phyloP scores from a whole-genome alignment of 352 stramenopile genomes.

The Pythium aquatile region DNA sequence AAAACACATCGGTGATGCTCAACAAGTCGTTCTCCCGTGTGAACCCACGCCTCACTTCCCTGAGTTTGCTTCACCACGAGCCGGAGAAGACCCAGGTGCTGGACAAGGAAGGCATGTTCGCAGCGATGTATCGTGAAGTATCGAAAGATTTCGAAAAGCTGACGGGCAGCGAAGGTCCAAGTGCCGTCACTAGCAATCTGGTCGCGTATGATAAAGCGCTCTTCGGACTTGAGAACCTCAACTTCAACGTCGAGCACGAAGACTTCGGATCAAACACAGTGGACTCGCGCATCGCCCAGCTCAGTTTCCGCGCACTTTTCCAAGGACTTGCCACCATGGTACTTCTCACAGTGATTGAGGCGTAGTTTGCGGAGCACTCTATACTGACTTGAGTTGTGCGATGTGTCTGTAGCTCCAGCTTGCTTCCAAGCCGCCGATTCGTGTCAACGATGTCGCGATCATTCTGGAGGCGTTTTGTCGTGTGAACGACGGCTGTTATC shows the following conservation, averaged over 20 bases:
- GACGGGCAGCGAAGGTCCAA: constrained; percentile 34
- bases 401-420: constrained; percentile 48
- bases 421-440: constrained; percentile 61
- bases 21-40: constrained; percentile 64
- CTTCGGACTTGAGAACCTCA: constrained; percentile 74
- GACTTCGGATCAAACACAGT: constrained; percentile 56
- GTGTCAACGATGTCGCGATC: constrained; percentile 61
- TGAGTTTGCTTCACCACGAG: constrained; percentile 46
- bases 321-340: constrained; percentile 62
- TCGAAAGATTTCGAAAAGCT: constrained; percentile 67
- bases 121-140: constrained; percentile 45
- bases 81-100: constrained; percentile 52
- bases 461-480: constrained; percentile 68
- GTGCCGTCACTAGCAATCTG: constrained; percentile 29
- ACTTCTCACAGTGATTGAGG: constrained; percentile 16
- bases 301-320: constrained; percentile 55
- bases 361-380: too few relatives aligned
- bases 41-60: constrained; percentile 58
- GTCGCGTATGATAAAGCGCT: constrained; percentile 50
- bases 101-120: constrained; percentile 65
- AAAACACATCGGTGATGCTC: constrained; percentile 65
- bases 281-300: constrained; percentile 46
- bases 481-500: constrained; percentile 73
- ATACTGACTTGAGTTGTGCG: neutral
- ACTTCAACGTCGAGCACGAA: constrained; percentile 60